Evolutionary conservation across 2,329 filamentous ascomycete genomes (phyloP), one percentile per base, ranked within the genome.

Genomic region (Atkinsonella hypoxylon): DNA sequence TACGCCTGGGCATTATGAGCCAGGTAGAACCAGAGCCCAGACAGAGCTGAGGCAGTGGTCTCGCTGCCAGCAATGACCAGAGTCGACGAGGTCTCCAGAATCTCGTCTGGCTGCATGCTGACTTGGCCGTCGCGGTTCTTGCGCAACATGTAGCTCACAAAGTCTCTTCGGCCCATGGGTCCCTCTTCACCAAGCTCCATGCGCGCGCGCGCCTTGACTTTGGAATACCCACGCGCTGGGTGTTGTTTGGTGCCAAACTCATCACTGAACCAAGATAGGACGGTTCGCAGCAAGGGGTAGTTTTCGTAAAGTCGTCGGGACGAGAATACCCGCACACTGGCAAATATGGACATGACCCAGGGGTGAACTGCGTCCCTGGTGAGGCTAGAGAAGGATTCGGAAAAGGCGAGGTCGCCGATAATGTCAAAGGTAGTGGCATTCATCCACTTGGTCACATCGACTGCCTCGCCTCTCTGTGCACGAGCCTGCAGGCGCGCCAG

Each of bases 351-450:
- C 0, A 30, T 36, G 2, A 64, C 54, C 57, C 60, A 64, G 0
- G 61, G 62, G 20, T 64, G 60, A 44, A 59, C 58, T 22, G 55
- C 55, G 38, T 54, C 55, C 41, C 56, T 59, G n/a, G 62, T 54
- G 9, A 71, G 55, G 50, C 64, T 63, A 15, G 59, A 57, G 53
- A 71, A 73, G 0, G 67, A 64, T 44, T 73, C 65, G 12, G 68
- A 70, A 54, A 74, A 75, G 0, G 68, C 64, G 31, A 76, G 60
- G 41, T 63, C 57, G 7, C 62, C 61, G n/a, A 70, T 66, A 18
- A 73, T 66, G 55, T 72, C 70, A 52, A 73, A 67, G 0, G 68
- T 64, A 2, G 62, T 57, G 52, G 66, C 68, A 44, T 68, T 66
- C 49, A 61, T 58, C 66, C 66, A 70, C 32, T 64, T 55, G 11